Evolutionary conservation across 2,329 filamentous ascomycete species (phyloP).

Genomic region (Lachnellula cervina): DNA sequence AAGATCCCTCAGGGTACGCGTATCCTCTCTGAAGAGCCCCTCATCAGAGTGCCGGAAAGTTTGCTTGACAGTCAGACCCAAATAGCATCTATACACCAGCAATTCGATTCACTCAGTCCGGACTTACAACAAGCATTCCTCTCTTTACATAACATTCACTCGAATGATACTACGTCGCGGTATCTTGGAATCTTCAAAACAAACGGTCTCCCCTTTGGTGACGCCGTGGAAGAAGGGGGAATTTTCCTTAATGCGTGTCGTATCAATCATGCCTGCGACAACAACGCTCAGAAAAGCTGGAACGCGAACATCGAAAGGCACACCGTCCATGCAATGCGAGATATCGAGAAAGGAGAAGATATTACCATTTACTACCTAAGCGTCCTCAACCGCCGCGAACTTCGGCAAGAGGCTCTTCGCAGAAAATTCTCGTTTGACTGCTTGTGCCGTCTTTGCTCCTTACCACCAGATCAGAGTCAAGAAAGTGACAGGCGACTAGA

Average conservation of each 20-base stretch:
- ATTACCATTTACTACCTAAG: conserved; percentile 34
- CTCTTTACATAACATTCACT: conserved; percentile 11
- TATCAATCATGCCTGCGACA: conserved; percentile 36
- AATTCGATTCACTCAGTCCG: conserved; percentile 10
- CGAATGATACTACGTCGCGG: conserved; percentile 1
- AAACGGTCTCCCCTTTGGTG: conserved; percentile 12
- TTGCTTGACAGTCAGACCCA: background rate
- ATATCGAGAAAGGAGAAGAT: conserved; percentile 34
- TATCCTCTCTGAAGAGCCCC: conserved; percentile 36
- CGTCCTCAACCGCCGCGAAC: conserved; percentile 18
- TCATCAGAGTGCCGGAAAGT: conserved; percentile 30
- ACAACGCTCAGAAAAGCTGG: conserved; percentile 34
- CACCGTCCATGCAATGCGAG: conserved; percentile 33
- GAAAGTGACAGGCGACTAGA: conserved; percentile 29
- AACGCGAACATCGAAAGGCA: conserved; percentile 30
- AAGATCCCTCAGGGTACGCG: conserved; percentile 36
- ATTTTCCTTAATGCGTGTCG: conserved; percentile 33
- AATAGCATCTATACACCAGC: conserved; percentile 3
- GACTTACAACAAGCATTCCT: conserved; percentile 12
- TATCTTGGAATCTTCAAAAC: conserved; percentile 17
- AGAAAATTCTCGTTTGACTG: conserved; percentile 34
- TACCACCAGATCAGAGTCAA: conserved; percentile 29
- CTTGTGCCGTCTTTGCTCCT: conserved; percentile 34
- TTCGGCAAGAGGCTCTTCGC: conserved; percentile 25
- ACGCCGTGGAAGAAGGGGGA: conserved; percentile 28